Evolutionary conservation across 768 basidiomycete genomes (phyloP).

Genomic region (Tricholoma hemisulphureum): DNA sequence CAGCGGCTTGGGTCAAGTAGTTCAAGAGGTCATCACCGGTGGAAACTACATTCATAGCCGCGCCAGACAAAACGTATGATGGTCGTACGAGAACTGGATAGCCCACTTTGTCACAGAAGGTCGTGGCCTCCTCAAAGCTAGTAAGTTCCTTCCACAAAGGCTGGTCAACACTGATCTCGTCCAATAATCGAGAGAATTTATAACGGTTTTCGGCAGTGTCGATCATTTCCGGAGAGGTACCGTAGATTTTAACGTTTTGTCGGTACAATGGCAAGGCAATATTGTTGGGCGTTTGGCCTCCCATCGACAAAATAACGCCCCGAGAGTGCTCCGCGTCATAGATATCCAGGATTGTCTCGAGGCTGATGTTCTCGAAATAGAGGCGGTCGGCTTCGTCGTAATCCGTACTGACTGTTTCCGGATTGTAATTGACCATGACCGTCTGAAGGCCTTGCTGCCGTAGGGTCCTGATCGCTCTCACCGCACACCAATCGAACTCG

Average conservation of each 20-base stretch:
- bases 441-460: constrained; percentile 94
- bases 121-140: constrained; percentile 80
- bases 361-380: constrained; percentile 97
- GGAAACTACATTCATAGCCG: constrained; percentile 99
- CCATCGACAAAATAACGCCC: constrained; percentile 96
- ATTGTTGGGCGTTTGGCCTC: constrained; percentile 98
- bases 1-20: constrained; percentile 93
- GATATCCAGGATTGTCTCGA: constrained; percentile 96
- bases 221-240: constrained; percentile 99
- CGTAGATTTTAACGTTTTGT: constrained; percentile 97
- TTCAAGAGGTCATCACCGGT: constrained; percentile 86
- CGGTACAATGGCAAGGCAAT: constrained; percentile 94
- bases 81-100: constrained; percentile 97
- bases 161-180: constrained; percentile 98
- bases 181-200: constrained; percentile 98
- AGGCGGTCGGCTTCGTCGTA: constrained; percentile 98
- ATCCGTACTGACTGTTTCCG: constrained; percentile 98
- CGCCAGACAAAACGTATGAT: constrained; percentile 98
- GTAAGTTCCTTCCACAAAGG: constrained; percentile 97
- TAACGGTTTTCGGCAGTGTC: constrained; percentile 98
- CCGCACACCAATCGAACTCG: constrained; percentile 99
- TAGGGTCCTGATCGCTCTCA: constrained; percentile 92
- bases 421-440: constrained; percentile 99
- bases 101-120: constrained; percentile 90
- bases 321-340: constrained; percentile 88